Conservation (phyloP, 2,329 filamentous ascomycete genomes). For the Nigrograna mackinnonii region DNA sequence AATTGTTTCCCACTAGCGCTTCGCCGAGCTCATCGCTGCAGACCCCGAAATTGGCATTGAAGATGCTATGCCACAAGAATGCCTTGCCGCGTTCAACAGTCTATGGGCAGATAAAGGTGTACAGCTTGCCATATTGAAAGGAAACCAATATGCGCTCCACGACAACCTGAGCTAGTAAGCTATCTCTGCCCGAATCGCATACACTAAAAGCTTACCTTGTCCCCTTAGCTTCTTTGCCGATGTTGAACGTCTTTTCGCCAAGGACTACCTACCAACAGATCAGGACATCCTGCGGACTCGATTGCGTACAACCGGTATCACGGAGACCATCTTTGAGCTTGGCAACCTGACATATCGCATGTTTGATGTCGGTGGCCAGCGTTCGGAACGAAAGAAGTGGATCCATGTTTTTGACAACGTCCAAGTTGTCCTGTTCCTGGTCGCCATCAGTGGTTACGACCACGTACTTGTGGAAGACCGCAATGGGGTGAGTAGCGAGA, state of each 20-base stretch:
- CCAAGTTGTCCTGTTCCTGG: constrained; percentile 88
- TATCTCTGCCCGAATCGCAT: neutral
- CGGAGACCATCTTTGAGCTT: constrained; percentile 90
- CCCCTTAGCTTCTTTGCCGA: constrained; percentile 74
- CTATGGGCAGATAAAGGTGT: constrained; percentile 86
- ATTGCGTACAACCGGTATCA: constrained; percentile 91
- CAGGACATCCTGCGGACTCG: constrained; percentile 92
- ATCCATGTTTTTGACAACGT: constrained; percentile 97
- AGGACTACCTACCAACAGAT: constrained; percentile 84
- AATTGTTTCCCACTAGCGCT: constrained; percentile 59
- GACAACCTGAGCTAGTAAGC: constrained; percentile 93
- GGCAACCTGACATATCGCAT: constrained; percentile 93
- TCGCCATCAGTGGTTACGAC: constrained; percentile 94
- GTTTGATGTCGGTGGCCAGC: constrained; percentile 92
- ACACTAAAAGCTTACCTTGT: too few relatives aligned
- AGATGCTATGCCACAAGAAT: constrained; percentile 78
- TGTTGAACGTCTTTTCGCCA: constrained; percentile 64
- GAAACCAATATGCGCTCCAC: constrained; percentile 94
- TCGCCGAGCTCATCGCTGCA: constrained; percentile 75
- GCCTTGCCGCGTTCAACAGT: constrained; percentile 77
- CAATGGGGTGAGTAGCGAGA: constrained; percentile 73
- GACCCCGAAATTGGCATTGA: constrained; percentile 83
- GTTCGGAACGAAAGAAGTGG: constrained; percentile 96
- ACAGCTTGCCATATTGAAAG: constrained; percentile 84
- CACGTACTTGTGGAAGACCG: constrained; percentile 96